These are phyloP conservation scores for Cynara cardunculus DNA, from an alignment of 129 eudicot species.

Conservation along the genomic window DNA sequence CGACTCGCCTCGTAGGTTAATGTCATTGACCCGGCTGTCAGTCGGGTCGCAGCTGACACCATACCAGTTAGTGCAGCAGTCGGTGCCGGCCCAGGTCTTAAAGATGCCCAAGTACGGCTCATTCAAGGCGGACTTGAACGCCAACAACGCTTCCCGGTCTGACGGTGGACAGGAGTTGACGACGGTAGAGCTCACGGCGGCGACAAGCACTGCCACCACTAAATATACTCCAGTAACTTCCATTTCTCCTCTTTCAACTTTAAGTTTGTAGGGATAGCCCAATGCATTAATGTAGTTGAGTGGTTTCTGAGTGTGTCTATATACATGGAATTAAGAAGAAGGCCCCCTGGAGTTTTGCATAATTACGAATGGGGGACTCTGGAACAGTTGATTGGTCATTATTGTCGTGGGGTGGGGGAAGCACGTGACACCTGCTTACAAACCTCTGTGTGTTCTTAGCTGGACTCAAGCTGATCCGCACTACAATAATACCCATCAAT, in stretches of 20 bases:
- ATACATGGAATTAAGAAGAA: slow-evolving; percentile 3
- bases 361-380: slow-evolving; percentile 24
- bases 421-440: slow-evolving; percentile 24
- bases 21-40: slow-evolving; percentile 65
- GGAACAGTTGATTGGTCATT: slow-evolving; percentile 32
- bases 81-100: slow-evolving; percentile 63
- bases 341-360: background rate
- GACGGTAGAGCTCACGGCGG: slow-evolving; percentile 16
- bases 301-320: background rate
- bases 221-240: background rate
- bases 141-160: slow-evolving; percentile 63
- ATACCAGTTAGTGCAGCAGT: slow-evolving; percentile 77
- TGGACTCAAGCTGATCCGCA: slow-evolving; percentile 16
- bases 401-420: slow-evolving; percentile 31
- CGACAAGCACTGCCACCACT: background rate
- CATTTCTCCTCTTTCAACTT: slow-evolving; percentile 4
- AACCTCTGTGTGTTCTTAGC: slow-evolving; percentile 21
- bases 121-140: slow-evolving; percentile 41
- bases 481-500: background rate
- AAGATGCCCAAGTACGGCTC: slow-evolving; percentile 78
- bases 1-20: slow-evolving; percentile 77
- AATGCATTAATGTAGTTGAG: background rate
- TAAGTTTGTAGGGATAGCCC: background rate
- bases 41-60: slow-evolving; percentile 86
- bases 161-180: slow-evolving; percentile 62